Evolutionary conservation across 345 rosid species (phyloP).

Genomic region (Erodium maritimum): DNA sequence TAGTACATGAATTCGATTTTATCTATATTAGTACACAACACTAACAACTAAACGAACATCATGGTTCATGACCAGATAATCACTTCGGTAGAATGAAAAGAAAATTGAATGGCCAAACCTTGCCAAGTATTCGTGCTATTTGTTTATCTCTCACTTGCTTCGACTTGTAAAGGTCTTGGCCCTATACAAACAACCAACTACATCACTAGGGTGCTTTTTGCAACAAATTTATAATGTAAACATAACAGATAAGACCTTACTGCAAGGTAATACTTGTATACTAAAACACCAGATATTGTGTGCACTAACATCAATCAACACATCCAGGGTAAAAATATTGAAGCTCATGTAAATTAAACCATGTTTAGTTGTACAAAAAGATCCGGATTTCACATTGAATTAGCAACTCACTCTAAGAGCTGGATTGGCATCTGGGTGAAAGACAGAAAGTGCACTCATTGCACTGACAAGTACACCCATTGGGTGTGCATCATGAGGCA

Average conservation of each 20-base stretch:
- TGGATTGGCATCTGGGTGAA: constrained; percentile 99
- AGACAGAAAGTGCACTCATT: constrained; percentile 92
- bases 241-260: too few species aligned
- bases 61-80: neutral
- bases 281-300: neutral
- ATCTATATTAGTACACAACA: neutral
- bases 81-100: neutral
- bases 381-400: constrained; percentile 1
- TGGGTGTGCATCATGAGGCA: constrained; percentile 99
- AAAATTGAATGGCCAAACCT: constrained; percentile 1
- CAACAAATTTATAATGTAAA: too few species aligned
- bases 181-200: neutral
- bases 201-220: neutral
- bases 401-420: constrained; percentile 68
- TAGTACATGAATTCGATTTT: neutral
- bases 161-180: neutral
- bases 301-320: neutral
- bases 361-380: neutral
- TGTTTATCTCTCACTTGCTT: neutral
- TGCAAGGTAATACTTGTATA: too few species aligned
- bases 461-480: constrained; percentile 98
- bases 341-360: neutral
- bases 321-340: neutral
- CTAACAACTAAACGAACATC: neutral
- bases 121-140: constrained; percentile 3